Conservation (phyloP, 2,329 filamentous ascomycete genomes). For the Grosmannia clavigera region DNA sequence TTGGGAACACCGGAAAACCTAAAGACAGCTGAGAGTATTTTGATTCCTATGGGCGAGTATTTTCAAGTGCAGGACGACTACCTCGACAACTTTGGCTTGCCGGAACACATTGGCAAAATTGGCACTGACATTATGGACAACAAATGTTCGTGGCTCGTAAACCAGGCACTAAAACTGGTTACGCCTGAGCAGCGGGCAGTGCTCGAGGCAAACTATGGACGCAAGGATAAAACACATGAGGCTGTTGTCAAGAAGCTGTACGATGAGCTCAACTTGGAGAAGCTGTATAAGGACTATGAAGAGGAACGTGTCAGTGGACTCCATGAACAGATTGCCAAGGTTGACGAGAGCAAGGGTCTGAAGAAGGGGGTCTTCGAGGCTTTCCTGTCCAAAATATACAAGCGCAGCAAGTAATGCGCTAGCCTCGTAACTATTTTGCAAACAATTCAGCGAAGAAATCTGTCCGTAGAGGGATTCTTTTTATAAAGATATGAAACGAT, state of each 20-base stretch:
- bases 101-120: conserved; percentile 91
- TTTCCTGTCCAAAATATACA: conserved; percentile 96
- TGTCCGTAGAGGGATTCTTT: too few relatives aligned
- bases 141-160: conserved; percentile 98
- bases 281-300: conserved; percentile 79
- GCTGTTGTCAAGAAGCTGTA: conserved; percentile 79
- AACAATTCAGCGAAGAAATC: not conserved
- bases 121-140: conserved; percentile 99
- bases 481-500: not conserved
- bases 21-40: conserved; percentile 76
- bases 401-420: conserved; percentile 69
- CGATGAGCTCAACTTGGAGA: conserved; percentile 71
- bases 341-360: conserved; percentile 79
- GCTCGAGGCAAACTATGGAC: conserved; percentile 86
- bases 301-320: conserved; percentile 76
- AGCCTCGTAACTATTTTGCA: not conserved
- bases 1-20: conserved; percentile 81
- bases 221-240: conserved; percentile 76
- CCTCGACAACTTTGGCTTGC: conserved; percentile 92
- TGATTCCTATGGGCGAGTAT: conserved; percentile 96
- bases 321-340: conserved; percentile 56
- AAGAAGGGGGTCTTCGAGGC: conserved; percentile 83
- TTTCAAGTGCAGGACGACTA: conserved; percentile 99
- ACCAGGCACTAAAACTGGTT: conserved; percentile 74
- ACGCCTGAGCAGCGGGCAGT: conserved; percentile 77